Base-by-base conservation (phyloP, 2,329 filamentous ascomycete genomes). In the Fusarium xylarioides region DNA sequence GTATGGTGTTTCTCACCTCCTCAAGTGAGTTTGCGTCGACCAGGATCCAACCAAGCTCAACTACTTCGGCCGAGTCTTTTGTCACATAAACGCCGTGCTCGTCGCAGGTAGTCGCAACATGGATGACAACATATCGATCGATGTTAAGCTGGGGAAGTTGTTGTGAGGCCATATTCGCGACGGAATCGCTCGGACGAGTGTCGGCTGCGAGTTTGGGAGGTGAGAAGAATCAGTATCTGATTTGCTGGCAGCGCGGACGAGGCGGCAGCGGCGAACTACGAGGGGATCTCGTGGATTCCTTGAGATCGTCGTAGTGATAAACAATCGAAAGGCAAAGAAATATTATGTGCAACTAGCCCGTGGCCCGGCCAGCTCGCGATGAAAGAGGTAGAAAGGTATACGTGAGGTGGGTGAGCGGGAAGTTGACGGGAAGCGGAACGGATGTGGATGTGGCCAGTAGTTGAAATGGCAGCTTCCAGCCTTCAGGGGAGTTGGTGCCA, bases 81-180 rank as follows among this genome's bases (percentile, higher is more conserved):
- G 96, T 99, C 67, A 99, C 96, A 84, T 99, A 99, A 75, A 99
- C 96, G 73, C 96, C 96, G 85, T 99, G 96, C 84, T 99, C 96
- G 83, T 99, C 96, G 85, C 96, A 99, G 77, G 96, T 99, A 40
- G 96, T 99, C 74, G 96, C 96, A 80, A 98, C 95, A 84, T 99
- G 96, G 82, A 98, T 97, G 80, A 99, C 94, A 76, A 98, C 93
- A 85, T 97, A 99, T 83, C 95, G 93, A 86, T 99, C 96, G 84
- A 97, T 90, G 85, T 92, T 92, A 77, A 91, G 88, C 77, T 90
- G 89, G 56, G 86, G 87, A 61, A 79, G 72, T 73, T 81, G 81
- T 76, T 83, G 83, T 63, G 83, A 79, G 77, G 82, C 78, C 82
- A 83, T 84, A 77, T 74, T 80, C 74, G 75, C 71, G 67, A 70